A percentile compares a stretch with the other conserved stretches of the same genome.
Evolutionary conservation across 495 filamentous ascomycete species (phyloP).

Genomic region (Stereocaulon alpinum): DNA sequence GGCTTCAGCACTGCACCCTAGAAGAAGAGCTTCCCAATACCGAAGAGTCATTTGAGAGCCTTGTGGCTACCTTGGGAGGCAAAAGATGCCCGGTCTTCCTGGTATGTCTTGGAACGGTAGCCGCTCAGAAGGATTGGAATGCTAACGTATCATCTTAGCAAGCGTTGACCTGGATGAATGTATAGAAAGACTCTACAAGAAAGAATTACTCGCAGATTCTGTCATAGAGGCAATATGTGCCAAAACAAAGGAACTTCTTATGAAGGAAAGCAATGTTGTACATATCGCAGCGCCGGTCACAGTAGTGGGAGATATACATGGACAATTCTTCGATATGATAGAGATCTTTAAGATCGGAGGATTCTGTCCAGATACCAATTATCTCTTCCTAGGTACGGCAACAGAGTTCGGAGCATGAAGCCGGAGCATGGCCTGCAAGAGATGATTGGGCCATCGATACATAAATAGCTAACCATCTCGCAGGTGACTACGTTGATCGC

Average conservation of each 20-base stretch:
- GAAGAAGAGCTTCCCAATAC: neutral
- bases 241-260: slow-evolving; percentile 94
- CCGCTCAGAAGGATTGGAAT: neutral
- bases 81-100: slow-evolving; percentile 79
- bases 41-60: slow-evolving; percentile 1
- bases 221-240: slow-evolving; percentile 99
- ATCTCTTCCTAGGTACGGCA: slow-evolving; percentile 79
- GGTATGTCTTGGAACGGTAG: slow-evolving; percentile 41
- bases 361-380: slow-evolving; percentile 93
- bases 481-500: slow-evolving; percentile 94
- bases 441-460: neutral
- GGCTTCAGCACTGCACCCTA: slow-evolving; percentile 11
- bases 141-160: slow-evolving; percentile 40
- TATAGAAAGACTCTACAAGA: slow-evolving; percentile 88
- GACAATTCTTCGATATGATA: slow-evolving; percentile 96
- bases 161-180: slow-evolving; percentile 98
- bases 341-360: slow-evolving; percentile 99
- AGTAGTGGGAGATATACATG: slow-evolving; percentile 98
- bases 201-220: slow-evolving; percentile 91
- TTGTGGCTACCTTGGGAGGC: slow-evolving; percentile 13
- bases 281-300: slow-evolving; percentile 93
- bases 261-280: slow-evolving; percentile 99
- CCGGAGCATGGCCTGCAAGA: neutral
- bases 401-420: neutral
- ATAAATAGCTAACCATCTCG: neutral